These are phyloP conservation scores for Solanum piurae DNA, from an alignment of 257 asterid species.

Conservation along the genomic window DNA sequence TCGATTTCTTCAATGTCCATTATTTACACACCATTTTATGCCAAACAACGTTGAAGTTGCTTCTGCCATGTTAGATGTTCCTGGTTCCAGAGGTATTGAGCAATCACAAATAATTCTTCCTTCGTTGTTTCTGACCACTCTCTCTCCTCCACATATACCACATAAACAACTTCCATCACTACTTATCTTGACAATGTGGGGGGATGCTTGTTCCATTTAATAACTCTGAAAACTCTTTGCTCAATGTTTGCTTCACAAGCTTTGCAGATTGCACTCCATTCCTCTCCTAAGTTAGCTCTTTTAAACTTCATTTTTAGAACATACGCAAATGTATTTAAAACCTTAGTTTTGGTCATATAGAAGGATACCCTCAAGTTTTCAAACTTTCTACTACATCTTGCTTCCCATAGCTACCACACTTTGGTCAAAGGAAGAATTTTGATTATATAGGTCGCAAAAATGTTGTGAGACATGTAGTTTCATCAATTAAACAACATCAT, in stretches of 20 bases:
- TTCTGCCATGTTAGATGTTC: neutral
- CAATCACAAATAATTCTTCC: neutral
- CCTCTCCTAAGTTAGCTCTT: neutral
- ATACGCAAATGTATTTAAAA: too few relatives aligned
- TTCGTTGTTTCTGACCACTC: too few relatives aligned
- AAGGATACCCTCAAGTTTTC: neutral
- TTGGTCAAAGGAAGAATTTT: too few relatives aligned
- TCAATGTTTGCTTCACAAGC: neutral
- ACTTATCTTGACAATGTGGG: neutral
- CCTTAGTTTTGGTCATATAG: neutral
- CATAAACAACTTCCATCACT: neutral
- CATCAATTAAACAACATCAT: neutral
- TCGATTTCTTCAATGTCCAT: neutral
- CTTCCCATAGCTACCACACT: neutral
- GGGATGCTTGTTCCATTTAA: neutral
- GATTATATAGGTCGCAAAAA: neutral
- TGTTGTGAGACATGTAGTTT: neutral
- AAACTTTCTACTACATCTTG: neutral
- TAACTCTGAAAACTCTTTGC: neutral
- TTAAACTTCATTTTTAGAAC: neutral
- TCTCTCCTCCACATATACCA: neutral
- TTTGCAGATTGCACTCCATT: neutral
- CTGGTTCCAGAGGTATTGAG: neutral
- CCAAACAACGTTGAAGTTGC: neutral
- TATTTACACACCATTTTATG: neutral